Evolutionary conservation across 2,329 filamentous ascomycete genomes (phyloP), one percentile per base, ranked within the genome.

Genomic region (Raffaelea albimanens): DNA sequence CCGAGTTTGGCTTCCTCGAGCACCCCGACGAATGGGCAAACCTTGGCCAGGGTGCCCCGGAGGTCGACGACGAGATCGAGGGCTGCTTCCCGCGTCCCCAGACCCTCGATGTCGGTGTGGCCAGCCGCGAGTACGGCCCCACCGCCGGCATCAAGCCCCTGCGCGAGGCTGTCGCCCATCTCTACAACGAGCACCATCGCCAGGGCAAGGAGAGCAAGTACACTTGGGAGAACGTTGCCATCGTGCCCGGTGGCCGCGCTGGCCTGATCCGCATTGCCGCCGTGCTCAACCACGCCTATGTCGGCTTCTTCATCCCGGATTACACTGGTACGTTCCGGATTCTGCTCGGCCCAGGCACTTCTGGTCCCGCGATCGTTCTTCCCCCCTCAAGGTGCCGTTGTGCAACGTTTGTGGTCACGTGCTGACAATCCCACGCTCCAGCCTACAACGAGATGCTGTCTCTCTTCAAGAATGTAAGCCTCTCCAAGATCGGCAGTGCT

Each of bases 391-490:
- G n/a, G n/a, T n/a, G 7, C 25, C 25, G 25, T 29, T 29, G 25
- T 29, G 7, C 25, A 7, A 7, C 7, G 7, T 29, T 7, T 29
- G 25, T 29, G 7, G 25, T 7, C 25, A 7, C 25, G 25, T 29
- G 25, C 25, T 29, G 25, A 29, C 25, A 7, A 7, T 29, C 7
- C 25, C 25, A 7, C 13, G 7, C 34, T 38, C 90, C 86, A 33
- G 91, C 91, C 2, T 97, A 97, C 73, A 95, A 94, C 61, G 90
- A 96, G 72, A 96, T 97, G 90, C 69, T 96, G 69, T 88, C 83
- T 49, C 72, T 96, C 50, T 96, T 97, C 76, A 89, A 87, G 69
- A 95, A 95, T 66, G 80, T 82, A 59, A 57, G 76, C 63, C 21
- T n/a, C 22, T n/a, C n/a, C n/a, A n/a, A n/a, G n/a, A n/a, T n/a